Evolutionary conservation across 139 green algal genomes (phyloP), one percentile per base, ranked within the genome.

Genomic region (Bryopsis sp.): DNA sequence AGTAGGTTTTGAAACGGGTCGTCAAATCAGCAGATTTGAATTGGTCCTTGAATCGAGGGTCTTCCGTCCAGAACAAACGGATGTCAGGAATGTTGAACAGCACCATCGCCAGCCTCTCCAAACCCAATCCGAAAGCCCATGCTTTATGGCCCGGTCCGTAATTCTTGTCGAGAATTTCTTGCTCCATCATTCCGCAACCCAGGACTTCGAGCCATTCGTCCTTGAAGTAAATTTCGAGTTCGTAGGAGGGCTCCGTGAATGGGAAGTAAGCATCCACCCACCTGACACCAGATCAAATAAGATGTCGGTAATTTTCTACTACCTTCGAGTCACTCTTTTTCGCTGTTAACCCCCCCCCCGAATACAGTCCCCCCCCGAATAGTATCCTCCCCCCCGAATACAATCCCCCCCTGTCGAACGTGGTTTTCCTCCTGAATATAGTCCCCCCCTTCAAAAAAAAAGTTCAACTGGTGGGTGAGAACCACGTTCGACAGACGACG

Each of bases 191-290:
- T 35, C 94, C 94, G 74, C 94, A 99, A 24, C 94, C 94, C 31
- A 99, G 86, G 65, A 99, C 95, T 81, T 99, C 95, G 32, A 99
- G 78, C 87, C 90, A 96, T 76, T 95, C 59, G n/a, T 82, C 93
- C 22, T 96, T 93, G 86, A 97, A 99, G 78, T 96, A 96, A 50
- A 99, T 97, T 74, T 99, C 94, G 36, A 99, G 88, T 81, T 99
- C 94, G 46, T 90, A 95, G 0, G 86, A 96, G 1, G 94, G 94
- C 5, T 98, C 82, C 11, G 95, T 99, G 88, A 99, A 99, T 34
- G 95, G 95, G 63, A 99, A 99, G 81, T 99, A 99, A 0, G 89
- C 87, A 60, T 98, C 94, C 35, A 96, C 84, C 93, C 92, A 97
- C n/a, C 43, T 54, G 43, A 26, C 15, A 54, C 15, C 19, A 11